Percentiles rank a stretch among this genome's conserved stretches.
phyloP scores from a whole-genome alignment of 176 grass and related monocot species.

The Oryza officinalis region DNA sequence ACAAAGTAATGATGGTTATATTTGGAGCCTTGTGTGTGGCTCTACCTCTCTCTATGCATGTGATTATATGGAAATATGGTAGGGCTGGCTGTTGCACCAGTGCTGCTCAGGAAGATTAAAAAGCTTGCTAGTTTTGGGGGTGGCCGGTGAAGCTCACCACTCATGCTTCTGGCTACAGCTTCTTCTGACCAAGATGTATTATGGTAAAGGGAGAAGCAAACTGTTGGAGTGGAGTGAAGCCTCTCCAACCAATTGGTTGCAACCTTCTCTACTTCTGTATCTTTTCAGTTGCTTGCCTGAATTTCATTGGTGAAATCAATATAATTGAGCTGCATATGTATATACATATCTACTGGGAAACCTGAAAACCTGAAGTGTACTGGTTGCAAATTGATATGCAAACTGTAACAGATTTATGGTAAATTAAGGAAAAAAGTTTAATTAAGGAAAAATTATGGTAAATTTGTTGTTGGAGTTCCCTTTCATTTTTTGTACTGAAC shows the following conservation, averaged over 20 bases:
- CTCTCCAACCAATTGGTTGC: conserved; percentile 16
- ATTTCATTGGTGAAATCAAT: background rate
- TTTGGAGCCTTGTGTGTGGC: conserved; percentile 16
- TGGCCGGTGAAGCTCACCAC: conserved; percentile 7
- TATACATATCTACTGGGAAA: background rate
- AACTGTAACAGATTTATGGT: background rate
- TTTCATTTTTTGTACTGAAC: background rate
- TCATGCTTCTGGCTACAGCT: background rate
- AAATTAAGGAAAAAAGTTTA: too few species aligned
- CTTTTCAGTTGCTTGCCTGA: background rate
- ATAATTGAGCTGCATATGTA: background rate
- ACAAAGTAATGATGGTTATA: conserved; percentile 4
- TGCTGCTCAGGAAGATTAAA: conserved; percentile 4
- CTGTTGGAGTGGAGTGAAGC: conserved; percentile 10
- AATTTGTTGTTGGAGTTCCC: background rate
- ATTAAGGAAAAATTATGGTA: too few species aligned
- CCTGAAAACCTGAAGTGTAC: background rate
- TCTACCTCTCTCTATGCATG: background rate
- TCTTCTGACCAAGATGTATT: background rate
- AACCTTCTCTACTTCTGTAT: conserved; percentile 6
- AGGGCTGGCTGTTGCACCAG: background rate
- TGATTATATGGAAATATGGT: background rate
- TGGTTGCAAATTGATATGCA: background rate
- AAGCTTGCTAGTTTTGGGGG: background rate
- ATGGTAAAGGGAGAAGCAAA: conserved; percentile 24